phyloP scores from a whole-genome alignment of 139 green algal species.

The Chlorella vulgaris region DNA sequence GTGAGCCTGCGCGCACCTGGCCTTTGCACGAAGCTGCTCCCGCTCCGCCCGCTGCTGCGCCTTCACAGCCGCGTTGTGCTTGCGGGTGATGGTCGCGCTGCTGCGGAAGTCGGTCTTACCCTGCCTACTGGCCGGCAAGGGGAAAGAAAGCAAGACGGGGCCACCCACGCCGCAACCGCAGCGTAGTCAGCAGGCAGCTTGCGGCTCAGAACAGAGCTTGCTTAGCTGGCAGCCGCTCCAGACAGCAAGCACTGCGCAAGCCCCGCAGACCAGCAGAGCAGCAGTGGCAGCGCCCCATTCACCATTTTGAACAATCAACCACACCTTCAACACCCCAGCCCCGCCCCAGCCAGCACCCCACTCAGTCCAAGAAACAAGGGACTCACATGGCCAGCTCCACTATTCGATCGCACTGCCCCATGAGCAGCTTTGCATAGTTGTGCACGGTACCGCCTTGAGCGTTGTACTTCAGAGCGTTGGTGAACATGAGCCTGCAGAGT shows the following conservation, averaged over 20 bases:
- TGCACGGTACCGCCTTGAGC: constrained; percentile 18
- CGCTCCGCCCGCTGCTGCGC: constrained; percentile 18
- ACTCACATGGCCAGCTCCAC: constrained; percentile 33
- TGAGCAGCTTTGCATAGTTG: constrained; percentile 31
- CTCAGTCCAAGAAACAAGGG: too few relatives aligned
- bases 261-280: too few relatives aligned
- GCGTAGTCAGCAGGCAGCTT: too few relatives aligned
- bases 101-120: constrained; percentile 25
- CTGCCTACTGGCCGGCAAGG: constrained; percentile 25
- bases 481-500: constrained; percentile 57
- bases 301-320: too few relatives aligned
- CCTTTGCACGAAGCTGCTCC: constrained; percentile 9
- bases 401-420: constrained; percentile 18
- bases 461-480: constrained; percentile 72
- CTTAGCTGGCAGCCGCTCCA: too few relatives aligned
- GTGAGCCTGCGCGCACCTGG: background rate
- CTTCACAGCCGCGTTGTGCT: constrained; percentile 33
- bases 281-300: too few relatives aligned
- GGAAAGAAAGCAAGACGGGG: background rate
- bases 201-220: too few relatives aligned
- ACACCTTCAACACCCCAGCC: too few relatives aligned
- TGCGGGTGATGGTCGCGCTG: constrained; percentile 24
- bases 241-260: too few relatives aligned
- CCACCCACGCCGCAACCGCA: too few relatives aligned
- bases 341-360: too few relatives aligned